phyloP scores from a whole-genome alignment of 2,329 filamentous ascomycete species.

The Fusarium palustre region DNA sequence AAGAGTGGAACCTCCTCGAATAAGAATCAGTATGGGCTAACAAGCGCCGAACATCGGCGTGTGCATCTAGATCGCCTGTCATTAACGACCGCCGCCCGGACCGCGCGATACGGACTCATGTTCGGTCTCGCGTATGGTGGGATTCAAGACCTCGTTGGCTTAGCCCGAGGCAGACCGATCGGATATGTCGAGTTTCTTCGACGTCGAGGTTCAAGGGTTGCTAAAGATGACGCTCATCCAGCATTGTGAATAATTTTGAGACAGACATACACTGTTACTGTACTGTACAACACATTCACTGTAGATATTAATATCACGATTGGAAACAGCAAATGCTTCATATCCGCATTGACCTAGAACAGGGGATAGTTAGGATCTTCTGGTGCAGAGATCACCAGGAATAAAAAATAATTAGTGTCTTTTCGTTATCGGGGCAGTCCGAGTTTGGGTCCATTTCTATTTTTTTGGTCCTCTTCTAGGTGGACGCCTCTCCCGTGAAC shows the following conservation, averaged over 20 bases:
- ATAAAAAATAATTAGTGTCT: conserved; percentile 22
- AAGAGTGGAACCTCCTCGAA: conserved; percentile 29
- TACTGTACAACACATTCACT: conserved; percentile 1
- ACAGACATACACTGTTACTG: neutral
- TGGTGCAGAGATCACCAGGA: conserved; percentile 10
- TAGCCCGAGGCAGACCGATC: conserved; percentile 76
- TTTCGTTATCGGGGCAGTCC: conserved; percentile 29
- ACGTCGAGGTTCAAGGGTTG: conserved; percentile 51
- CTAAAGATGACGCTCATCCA: conserved; percentile 27
- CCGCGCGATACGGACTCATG: conserved; percentile 81
- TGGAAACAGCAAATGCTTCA: conserved; percentile 1
- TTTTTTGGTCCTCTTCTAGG: conserved; percentile 16
- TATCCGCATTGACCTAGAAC: conserved; percentile 5
- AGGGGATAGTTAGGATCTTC: neutral
- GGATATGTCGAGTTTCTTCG: conserved; percentile 78
- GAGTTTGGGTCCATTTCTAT: conserved; percentile 2
- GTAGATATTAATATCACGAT: conserved; percentile 14
- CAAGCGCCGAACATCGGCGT: conserved; percentile 48
- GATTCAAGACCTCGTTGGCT: conserved; percentile 79
- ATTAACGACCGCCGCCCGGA: conserved; percentile 78
- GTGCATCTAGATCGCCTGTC: conserved; percentile 77
- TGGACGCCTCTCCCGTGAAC: conserved; percentile 37
- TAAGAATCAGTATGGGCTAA: conserved; percentile 36
- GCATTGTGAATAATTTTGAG: conserved; percentile 1
- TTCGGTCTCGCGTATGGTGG: conserved; percentile 85